Evolutionary conservation across 768 basidiomycete species (phyloP).

Genomic region (Holtermanniella nyarrowii): DNA sequence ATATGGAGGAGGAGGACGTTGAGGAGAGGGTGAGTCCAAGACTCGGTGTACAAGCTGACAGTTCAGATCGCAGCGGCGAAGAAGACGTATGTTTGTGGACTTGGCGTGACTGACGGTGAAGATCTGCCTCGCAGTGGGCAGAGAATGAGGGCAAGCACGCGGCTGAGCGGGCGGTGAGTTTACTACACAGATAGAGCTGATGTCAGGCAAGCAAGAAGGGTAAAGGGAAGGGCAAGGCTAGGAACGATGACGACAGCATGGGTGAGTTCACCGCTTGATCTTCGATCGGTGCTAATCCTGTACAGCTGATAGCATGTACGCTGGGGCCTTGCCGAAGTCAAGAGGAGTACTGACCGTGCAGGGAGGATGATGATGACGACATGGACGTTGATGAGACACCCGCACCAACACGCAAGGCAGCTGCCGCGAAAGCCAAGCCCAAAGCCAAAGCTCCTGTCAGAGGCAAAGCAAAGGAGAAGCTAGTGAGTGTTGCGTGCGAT

Average conservation of each 20-base stretch:
- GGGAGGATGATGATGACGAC: conserved; percentile 52
- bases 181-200: too few species aligned
- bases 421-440: conserved; percentile 23
- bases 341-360: conserved; percentile 56
- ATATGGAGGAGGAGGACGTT: conserved; percentile 40
- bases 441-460: conserved; percentile 32
- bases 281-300: background rate
- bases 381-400: conserved; percentile 44
- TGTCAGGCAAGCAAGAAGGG: conserved; percentile 5
- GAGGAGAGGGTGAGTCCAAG: conserved; percentile 33
- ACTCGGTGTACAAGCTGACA: conserved; percentile 5
- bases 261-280: conserved; percentile 13
- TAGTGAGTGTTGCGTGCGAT: background rate
- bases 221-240: conserved; percentile 16
- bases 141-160: conserved; percentile 16
- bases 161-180: too few species aligned
- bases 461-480: conserved; percentile 16
- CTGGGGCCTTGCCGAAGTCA: conserved; percentile 40
- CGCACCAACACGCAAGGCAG: conserved; percentile 32
- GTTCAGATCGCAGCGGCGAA: conserved; percentile 35
- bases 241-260: conserved; percentile 37
- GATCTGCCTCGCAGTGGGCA: conserved; percentile 18
- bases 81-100: conserved; percentile 22
- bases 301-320: conserved; percentile 12
- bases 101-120: conserved; percentile 1